Evolutionary conservation across 2,329 filamentous ascomycete species (phyloP), one percentile per base, ranked within the genome.

Genomic region (Aureobasidium mangrovei): DNA sequence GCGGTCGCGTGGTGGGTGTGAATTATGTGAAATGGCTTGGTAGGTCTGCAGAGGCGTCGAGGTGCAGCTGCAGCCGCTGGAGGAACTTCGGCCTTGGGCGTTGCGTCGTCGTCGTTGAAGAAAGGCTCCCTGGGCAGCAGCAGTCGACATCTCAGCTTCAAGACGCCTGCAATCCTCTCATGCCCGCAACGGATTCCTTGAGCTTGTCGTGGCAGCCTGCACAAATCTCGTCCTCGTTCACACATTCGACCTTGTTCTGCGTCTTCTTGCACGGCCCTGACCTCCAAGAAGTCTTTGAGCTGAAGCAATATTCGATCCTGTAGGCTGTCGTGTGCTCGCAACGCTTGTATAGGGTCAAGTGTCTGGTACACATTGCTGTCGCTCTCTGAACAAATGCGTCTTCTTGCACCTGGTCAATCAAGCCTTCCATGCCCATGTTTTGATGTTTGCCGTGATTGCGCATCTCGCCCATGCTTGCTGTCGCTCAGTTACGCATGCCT

Each of bases 231-330:
- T 31, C 24, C 27, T 32, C 24, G n/a, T 48, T 10, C 26, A 40
- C 10, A 3, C 36, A 33, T 7, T 33, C 31, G 18, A 29, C 27
- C 26, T 33, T 33, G 32, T 54, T 33, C 27, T 39, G 33, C n/a
- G 52, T 54, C n/a, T 42, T 47, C 43, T 54, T 45, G 43, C 52
- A 54, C 28, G 42, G 18, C 9, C 33, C 43, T 12, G 42, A 4
- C 35, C 9, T 35, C 27, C 28, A 18, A 18, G 18, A 18, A 18
- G 18, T 18, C 18, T 18, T 42, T 26, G 24, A 26, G 24, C 12
- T 18, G 2, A 12, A 26, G 40, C 40, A 42, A 26, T 24, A 24
- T 10, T 42, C 40, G 40, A 26, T 42, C 9, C 24, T 42, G 40
- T 8, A 9, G 9, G 27, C 40, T 9, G n/a, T 12, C 18, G 9